Evolutionary conservation across 2,329 filamentous ascomycete species (phyloP), one percentile per base, ranked within the genome.

Genomic region (Beauveria varroae): DNA sequence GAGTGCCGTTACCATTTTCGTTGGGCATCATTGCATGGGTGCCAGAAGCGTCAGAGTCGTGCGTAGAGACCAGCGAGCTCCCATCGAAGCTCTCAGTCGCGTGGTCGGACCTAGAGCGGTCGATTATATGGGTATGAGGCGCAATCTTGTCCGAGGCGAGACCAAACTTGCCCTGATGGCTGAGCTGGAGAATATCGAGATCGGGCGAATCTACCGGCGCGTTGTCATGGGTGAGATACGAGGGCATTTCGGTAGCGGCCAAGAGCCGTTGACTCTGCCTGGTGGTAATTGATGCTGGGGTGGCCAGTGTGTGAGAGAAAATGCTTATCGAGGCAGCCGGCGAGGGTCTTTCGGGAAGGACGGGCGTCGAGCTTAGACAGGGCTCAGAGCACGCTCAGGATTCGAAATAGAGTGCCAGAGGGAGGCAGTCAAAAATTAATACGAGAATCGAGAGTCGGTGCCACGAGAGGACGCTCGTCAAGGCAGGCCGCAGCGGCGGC

Each of bases 31-130:
- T 71, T 50, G 73, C 73, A 63, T 71, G 73, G 51, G 72, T 70
- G 67, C 79, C 81, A 66, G 79, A 84, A 63, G 74, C 74, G 68
- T 79, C 77, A 63, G 81, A 83, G 64, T 78, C 79, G 71, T 79
- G 77, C 18, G 78, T 80, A 62, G 81, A 84, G 52, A 78, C 77
- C 65, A 80, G 77, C 62, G 81, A 81, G 69, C 76, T 78, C 67
- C 79, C 81, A 77, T 82, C 80, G 69, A 81, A 81, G 74, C 75
- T 79, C 67, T 81, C 79, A 73, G 78, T 76, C 68, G 77, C 76
- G 61, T 75, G 75, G 68, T 77, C 75, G 66, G 80, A 73, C 67
- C 75, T 71, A 71, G 79, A 67, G 70, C 75, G 68, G 70, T 71
- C 65, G 73, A 75, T 67, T 46, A 69, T 68, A 65, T 70, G 68